phyloP scores from a whole-genome alignment of 2,329 filamentous ascomycete genomes.

The Rutstroemia sp. region DNA sequence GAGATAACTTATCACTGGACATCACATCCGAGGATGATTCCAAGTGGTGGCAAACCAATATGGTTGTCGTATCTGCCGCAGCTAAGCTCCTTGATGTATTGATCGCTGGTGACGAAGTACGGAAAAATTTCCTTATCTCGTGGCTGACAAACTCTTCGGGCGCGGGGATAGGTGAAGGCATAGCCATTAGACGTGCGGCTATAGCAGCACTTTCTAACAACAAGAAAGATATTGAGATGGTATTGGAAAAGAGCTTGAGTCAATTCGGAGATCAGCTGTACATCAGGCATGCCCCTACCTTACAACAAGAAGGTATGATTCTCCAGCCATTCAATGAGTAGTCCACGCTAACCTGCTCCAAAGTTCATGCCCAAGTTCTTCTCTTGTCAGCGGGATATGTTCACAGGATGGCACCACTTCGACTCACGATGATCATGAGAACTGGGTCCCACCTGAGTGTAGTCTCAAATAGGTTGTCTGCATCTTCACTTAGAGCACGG shows the following conservation, averaged over 20 bases:
- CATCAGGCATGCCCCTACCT: conserved; percentile 74
- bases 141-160: conserved; percentile 62
- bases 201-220: conserved; percentile 49
- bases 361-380: conserved; percentile 72
- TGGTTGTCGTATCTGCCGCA: conserved; percentile 44
- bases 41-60: conserved; percentile 28
- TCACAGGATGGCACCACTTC: conserved; percentile 55
- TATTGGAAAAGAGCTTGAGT: conserved; percentile 61
- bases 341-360: conserved; percentile 16
- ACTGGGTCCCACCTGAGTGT: conserved; percentile 67
- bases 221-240: conserved; percentile 42
- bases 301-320: conserved; percentile 75
- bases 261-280: conserved; percentile 83
- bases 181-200: conserved; percentile 61
- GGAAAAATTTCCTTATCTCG: conserved; percentile 47
- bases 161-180: conserved; percentile 54
- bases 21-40: conserved; percentile 22
- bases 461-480: conserved; percentile 77
- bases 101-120: conserved; percentile 38
- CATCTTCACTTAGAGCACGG: conserved; percentile 66
- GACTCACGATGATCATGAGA: conserved; percentile 60
- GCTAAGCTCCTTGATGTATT: conserved; percentile 49
- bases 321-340: conserved; percentile 10
- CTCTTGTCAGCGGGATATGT: conserved; percentile 73
- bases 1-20: conserved; percentile 18